Base-by-base conservation (phyloP, 164 flowering plant genomes). In the Santalum album region DNA sequence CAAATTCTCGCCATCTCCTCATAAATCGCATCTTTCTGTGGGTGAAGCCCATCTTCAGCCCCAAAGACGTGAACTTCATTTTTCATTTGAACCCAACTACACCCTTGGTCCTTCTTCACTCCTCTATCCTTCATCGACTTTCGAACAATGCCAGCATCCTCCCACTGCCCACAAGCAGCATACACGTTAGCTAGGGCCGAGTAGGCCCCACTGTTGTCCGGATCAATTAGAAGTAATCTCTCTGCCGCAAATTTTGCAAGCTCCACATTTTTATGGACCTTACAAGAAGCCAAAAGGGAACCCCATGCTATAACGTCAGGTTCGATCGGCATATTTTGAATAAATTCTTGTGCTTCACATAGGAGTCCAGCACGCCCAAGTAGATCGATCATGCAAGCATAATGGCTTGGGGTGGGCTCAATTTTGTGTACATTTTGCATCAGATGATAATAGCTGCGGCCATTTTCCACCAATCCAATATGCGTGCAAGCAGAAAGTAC, bases 291-390 rank as follows among this genome's bases (percentile, higher is more conserved):
- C 58, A 90, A 73, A 57, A 90, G 87, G n/a, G 97, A 78, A 56
- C 91, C 96, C 97, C 97, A 87, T 42, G 84, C 80, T 49, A 79
- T 65, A 29, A 74, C 79, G 70, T 87, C 96, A 1, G 96, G 94
- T 58, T 85, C 86, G 25, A 80, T 64, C 0, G 84, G 85, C 98
- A 85, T 90, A 3, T 32, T 73, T 57, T 70, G 64, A n/a, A 84
- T 82, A 59, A 90, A 82, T 9, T 74, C 69, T 14, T 56, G 66
- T 34, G 96, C 95, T 66, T 86, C 87, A 39, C 66, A 53, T 20
- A 85, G 70, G 63, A 78, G 68, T 48, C 95, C 95, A 39, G 94
- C 88, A 50, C 97, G 92, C 19, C 91, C 90, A 50, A 72, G 69
- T 15, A 87, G 74, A 58, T 90, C 97, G 43, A 87, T 66, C 91